Evolutionary conservation across 1,139 yeast genomes (phyloP).

Genomic region (Meyerozyma athensensis): DNA sequence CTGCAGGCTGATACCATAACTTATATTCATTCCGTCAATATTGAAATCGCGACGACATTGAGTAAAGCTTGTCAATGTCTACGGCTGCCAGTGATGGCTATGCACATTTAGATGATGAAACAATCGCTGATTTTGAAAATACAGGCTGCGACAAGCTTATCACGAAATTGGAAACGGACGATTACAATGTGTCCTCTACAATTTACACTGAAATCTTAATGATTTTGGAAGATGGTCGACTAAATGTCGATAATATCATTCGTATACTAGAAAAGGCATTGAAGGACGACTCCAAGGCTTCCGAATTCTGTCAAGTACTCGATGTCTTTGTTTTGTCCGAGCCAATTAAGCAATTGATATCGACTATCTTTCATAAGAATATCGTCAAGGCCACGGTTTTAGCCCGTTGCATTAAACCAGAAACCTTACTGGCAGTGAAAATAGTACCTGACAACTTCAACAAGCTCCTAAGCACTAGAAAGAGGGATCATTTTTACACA

Average conservation of each 20-base stretch:
- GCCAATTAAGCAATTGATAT: conserved; percentile 24
- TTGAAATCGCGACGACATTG: background rate
- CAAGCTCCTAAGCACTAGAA: conserved; percentile 39
- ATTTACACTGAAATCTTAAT: conserved; percentile 37
- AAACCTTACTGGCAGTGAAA: conserved; percentile 32
- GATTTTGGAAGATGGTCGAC: conserved; percentile 22
- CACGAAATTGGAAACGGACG: background rate
- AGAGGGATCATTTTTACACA: conserved; percentile 56
- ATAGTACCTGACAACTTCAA: conserved; percentile 37
- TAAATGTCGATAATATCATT: conserved; percentile 21
- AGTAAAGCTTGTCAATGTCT: background rate
- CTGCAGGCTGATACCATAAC: background rate
- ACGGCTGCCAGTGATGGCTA: background rate
- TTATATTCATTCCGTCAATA: background rate
- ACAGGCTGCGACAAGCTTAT: background rate
- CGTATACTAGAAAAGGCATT: conserved; percentile 28
- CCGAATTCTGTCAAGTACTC: conserved; percentile 40
- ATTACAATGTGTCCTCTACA: background rate
- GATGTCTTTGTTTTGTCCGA: conserved; percentile 39
- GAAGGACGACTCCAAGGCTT: conserved; percentile 30
- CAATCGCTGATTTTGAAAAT: background rate
- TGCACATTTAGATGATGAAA: background rate
- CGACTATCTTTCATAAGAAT: conserved; percentile 18
- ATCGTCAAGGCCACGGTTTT: conserved; percentile 36
- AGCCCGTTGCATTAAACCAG: conserved; percentile 31